phyloP scores from a whole-genome alignment of 2,329 filamentous ascomycete genomes.

The Domatiomyces catenatus region DNA sequence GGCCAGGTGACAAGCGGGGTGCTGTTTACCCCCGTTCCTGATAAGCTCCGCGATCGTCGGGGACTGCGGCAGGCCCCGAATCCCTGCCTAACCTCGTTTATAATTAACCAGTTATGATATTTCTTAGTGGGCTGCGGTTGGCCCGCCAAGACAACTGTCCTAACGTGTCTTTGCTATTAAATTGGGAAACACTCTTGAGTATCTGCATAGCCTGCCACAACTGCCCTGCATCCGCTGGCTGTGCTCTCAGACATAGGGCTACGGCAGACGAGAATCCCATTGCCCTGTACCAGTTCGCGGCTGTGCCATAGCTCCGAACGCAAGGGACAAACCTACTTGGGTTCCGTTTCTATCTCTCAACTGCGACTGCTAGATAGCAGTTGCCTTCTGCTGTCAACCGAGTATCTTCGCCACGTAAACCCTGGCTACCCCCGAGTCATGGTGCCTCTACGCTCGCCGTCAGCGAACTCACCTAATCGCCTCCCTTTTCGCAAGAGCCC shows the following conservation, averaged over 20 bases:
- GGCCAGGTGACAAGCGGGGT: background rate
- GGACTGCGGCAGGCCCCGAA: background rate
- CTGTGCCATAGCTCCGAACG: background rate
- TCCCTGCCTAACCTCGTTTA: background rate
- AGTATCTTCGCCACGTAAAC: background rate
- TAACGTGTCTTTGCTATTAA: background rate
- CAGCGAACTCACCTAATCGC: background rate
- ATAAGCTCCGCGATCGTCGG: background rate
- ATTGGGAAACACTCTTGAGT: background rate
- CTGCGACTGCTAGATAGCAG: background rate
- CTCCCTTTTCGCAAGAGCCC: slow-evolving; percentile 8
- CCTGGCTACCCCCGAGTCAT: background rate
- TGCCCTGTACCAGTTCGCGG: background rate
- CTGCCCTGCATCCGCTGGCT: background rate
- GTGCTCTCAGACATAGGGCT: background rate
- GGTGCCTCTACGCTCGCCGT: background rate
- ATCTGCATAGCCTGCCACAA: background rate
- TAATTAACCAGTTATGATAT: too few relatives aligned
- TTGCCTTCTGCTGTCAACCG: background rate
- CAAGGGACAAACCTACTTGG: background rate
- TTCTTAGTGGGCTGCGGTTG: background rate
- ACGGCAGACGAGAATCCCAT: background rate
- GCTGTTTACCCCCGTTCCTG: background rate
- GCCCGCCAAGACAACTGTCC: background rate
- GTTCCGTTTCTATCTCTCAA: background rate